phyloP scores from a whole-genome alignment of 805 yeast genomes.

The Priceomyces medius region DNA sequence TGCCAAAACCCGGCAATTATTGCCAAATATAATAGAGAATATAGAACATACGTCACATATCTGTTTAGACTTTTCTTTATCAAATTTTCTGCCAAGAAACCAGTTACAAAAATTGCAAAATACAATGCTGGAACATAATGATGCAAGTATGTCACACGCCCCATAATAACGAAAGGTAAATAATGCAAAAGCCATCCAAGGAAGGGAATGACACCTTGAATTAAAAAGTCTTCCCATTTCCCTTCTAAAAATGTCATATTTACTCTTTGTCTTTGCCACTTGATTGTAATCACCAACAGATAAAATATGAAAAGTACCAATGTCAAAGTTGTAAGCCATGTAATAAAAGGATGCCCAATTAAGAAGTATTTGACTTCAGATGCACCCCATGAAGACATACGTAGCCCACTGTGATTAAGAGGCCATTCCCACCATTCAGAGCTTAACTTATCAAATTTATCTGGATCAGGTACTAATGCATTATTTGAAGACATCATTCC shows the following conservation, averaged over 20 bases:
- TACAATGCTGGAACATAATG: slow-evolving; percentile 46
- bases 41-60: slow-evolving; percentile 28
- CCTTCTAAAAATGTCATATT: slow-evolving; percentile 20
- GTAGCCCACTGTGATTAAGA: slow-evolving; percentile 67
- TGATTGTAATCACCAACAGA: slow-evolving; percentile 16
- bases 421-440: slow-evolving; percentile 91
- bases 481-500: slow-evolving; percentile 89
- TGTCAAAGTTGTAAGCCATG: slow-evolving; percentile 50
- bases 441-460: slow-evolving; percentile 68
- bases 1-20: slow-evolving; percentile 59
- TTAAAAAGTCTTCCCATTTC: slow-evolving; percentile 27
- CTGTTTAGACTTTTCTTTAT: slow-evolving; percentile 17
- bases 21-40: slow-evolving; percentile 43
- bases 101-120: slow-evolving; percentile 71
- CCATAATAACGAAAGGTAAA: slow-evolving; percentile 42
- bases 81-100: slow-evolving; percentile 52
- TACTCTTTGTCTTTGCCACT: slow-evolving; percentile 35
- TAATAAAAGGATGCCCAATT: slow-evolving; percentile 75
- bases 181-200: slow-evolving; percentile 42
- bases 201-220: slow-evolving; percentile 36
- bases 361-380: slow-evolving; percentile 60
- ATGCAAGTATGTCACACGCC: slow-evolving; percentile 43
- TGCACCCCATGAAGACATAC: slow-evolving; percentile 72
- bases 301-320: slow-evolving; percentile 22
- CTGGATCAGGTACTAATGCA: slow-evolving; percentile 76